Percentiles rank a stretch among this genome's conserved stretches.
Evolutionary conservation across 2,329 filamentous ascomycete species (phyloP).

Genomic region (Fusarium virguliforme): DNA sequence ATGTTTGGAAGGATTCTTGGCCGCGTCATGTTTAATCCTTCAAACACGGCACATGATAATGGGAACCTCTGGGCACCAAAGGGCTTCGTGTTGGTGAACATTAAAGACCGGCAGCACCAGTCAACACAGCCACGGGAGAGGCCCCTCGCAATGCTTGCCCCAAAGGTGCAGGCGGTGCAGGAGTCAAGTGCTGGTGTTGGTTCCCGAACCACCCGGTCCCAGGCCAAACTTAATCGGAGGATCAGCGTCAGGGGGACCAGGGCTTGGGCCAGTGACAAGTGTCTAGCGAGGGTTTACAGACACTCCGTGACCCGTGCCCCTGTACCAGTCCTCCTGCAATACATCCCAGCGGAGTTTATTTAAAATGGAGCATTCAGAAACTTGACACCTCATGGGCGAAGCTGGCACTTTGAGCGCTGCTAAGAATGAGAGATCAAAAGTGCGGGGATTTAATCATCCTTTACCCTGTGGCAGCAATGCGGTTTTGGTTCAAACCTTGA

Average conservation of each 20-base stretch:
- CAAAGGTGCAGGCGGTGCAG: background rate
- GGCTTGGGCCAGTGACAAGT: background rate
- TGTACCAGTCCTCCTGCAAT: background rate
- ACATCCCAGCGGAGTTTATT: background rate
- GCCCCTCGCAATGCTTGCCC: background rate
- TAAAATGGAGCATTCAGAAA: background rate
- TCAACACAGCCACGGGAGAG: too few relatives aligned
- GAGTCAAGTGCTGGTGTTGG: background rate
- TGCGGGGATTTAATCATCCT: background rate
- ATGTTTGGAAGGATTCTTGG: background rate
- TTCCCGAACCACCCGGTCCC: too few relatives aligned
- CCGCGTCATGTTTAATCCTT: background rate
- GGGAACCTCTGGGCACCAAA: too few relatives aligned
- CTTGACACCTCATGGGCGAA: background rate
- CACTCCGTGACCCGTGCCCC: background rate
- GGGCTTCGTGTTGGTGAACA: too few relatives aligned
- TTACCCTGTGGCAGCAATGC: too few relatives aligned
- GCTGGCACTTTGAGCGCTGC: background rate
- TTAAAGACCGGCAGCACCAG: too few relatives aligned
- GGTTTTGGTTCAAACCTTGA: too few relatives aligned
- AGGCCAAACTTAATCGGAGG: background rate
- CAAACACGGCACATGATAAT: too few relatives aligned
- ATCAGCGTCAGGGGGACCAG: background rate
- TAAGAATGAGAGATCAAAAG: background rate
- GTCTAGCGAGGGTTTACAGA: too few relatives aligned